phyloP scores from a whole-genome alignment of 2,329 filamentous ascomycete species.

The Cercospora sojina region DNA sequence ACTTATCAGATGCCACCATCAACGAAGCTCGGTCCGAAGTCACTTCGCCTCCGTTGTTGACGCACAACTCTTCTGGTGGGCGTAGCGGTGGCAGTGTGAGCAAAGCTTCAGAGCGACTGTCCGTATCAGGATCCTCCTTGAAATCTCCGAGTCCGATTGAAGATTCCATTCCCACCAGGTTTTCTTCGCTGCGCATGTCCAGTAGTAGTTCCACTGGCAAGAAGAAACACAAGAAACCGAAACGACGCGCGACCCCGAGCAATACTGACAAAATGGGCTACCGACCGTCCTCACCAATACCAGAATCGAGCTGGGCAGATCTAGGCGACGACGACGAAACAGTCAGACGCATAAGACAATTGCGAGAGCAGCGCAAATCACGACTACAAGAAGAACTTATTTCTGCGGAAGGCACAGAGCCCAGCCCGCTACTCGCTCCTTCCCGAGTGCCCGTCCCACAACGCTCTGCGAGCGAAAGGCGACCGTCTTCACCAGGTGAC shows the following conservation, averaged over 20 bases:
- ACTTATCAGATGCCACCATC: slow-evolving; percentile 29
- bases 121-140: slow-evolving; percentile 18
- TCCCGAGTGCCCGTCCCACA: slow-evolving; percentile 15
- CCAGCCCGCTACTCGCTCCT: background rate
- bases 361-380: slow-evolving; percentile 58
- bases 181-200: slow-evolving; percentile 37
- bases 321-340: slow-evolving; percentile 50
- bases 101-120: slow-evolving; percentile 18
- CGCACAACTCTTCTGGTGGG: slow-evolving; percentile 5
- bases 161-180: slow-evolving; percentile 38
- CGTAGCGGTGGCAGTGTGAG: slow-evolving; percentile 15
- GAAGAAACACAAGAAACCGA: slow-evolving; percentile 32
- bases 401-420: background rate
- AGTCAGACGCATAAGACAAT: slow-evolving; percentile 58
- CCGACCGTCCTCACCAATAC: slow-evolving; percentile 31
- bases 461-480: slow-evolving; percentile 15
- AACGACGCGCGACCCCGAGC: slow-evolving; percentile 21
- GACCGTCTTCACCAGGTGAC: slow-evolving; percentile 20
- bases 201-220: slow-evolving; percentile 36
- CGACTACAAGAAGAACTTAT: slow-evolving; percentile 49
- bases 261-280: slow-evolving; percentile 21
- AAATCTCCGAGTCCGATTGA: slow-evolving; percentile 32
- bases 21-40: slow-evolving; percentile 22
- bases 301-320: slow-evolving; percentile 38
- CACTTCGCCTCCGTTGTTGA: slow-evolving; percentile 23